Percentiles rank a stretch among this genome's conserved stretches.
phyloP scores from a whole-genome alignment of 2,329 filamentous ascomycete genomes.

The Rhynchosporium graminicola region DNA sequence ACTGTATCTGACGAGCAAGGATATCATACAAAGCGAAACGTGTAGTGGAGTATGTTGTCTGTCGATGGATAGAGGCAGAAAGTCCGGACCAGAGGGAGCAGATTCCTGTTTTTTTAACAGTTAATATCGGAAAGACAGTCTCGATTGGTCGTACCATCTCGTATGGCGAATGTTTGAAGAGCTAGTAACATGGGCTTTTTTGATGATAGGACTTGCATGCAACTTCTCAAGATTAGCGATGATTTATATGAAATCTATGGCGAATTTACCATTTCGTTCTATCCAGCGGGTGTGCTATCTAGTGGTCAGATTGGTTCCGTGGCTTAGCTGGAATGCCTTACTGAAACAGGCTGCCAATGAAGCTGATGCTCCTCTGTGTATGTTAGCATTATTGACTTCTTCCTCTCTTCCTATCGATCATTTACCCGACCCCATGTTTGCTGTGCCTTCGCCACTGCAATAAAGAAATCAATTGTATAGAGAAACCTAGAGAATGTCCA shows the following conservation, averaged over 20 bases:
- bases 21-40: constrained; percentile 47
- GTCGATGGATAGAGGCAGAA: constrained; percentile 48
- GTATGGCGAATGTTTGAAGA: constrained; percentile 43
- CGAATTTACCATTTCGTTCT: constrained; percentile 47
- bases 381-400: not conserved
- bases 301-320: not conserved
- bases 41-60: constrained; percentile 49
- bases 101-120: constrained; percentile 39
- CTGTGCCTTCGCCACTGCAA: constrained; percentile 37
- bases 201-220: constrained; percentile 48
- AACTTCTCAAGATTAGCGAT: constrained; percentile 35
- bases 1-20: constrained; percentile 40
- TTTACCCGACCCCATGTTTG: constrained; percentile 49
- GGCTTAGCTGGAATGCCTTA: constrained; percentile 33
- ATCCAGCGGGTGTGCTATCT: constrained; percentile 46
- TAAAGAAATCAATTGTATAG: not conserved
- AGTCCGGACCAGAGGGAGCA: constrained; percentile 47
- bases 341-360: constrained; percentile 50
- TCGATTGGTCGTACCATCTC: constrained; percentile 41
- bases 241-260: not conserved
- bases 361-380: constrained; percentile 45
- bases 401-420: not conserved
- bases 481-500: not conserved
- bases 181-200: constrained; percentile 45
- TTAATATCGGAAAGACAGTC: not conserved